phyloP scores from a whole-genome alignment of 2,329 filamentous ascomycete species.

The Blastomyces emzantsi region DNA sequence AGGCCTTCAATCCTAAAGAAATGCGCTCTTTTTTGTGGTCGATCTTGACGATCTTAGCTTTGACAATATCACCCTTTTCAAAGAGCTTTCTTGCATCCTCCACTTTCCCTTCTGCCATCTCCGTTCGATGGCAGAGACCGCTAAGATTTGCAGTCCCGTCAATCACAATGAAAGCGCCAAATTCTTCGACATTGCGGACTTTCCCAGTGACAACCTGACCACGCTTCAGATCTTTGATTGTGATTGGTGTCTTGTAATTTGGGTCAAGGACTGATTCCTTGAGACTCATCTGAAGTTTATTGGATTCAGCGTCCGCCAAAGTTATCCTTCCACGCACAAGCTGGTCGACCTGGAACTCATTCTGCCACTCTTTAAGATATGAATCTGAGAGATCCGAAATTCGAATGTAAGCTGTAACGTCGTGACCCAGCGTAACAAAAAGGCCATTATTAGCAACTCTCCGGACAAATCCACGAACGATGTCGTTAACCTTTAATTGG shows the following conservation, averaged over 20 bases:
- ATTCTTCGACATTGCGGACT: conserved; percentile 88
- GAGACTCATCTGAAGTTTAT: conserved; percentile 74
- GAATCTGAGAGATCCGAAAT: conserved; percentile 83
- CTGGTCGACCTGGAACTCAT: conserved; percentile 76
- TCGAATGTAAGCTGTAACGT: conserved; percentile 72
- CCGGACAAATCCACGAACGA: conserved; percentile 86
- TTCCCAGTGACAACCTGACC: conserved; percentile 83
- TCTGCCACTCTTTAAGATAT: conserved; percentile 94
- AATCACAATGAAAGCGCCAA: conserved; percentile 86
- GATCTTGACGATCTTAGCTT: conserved; percentile 76
- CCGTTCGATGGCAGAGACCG: conserved; percentile 81
- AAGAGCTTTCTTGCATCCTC: conserved; percentile 84
- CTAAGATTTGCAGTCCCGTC: conserved; percentile 83
- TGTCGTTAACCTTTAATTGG: conserved; percentile 66
- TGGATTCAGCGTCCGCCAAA: conserved; percentile 56
- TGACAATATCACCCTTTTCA: conserved; percentile 83
- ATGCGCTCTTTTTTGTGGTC: conserved; percentile 67
- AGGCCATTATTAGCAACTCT: conserved; percentile 82
- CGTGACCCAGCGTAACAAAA: conserved; percentile 74
- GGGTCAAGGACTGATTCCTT: conserved; percentile 77
- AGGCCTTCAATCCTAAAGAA: conserved; percentile 86
- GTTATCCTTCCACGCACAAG: conserved; percentile 81
- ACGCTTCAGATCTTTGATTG: conserved; percentile 64
- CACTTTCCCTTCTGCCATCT: conserved; percentile 79
- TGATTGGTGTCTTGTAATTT: conserved; percentile 63